phyloP scores from a whole-genome alignment of 208 protist genomes.

The Crithidia fasciculata region DNA sequence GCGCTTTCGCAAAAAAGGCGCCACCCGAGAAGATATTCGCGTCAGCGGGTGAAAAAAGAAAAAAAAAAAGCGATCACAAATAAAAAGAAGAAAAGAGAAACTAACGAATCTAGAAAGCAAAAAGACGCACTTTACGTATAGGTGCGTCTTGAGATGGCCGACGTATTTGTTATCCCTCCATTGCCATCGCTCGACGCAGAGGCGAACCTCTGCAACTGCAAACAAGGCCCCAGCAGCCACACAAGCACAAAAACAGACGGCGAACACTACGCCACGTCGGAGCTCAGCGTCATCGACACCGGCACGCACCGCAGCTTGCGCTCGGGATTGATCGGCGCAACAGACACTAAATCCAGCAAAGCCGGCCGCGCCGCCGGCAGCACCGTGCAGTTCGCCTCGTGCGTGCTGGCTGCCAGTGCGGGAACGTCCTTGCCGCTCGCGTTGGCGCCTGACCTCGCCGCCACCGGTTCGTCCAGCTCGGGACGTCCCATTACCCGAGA shows the following conservation, averaged over 20 bases:
- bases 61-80: no score
- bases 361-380: constrained; percentile 2
- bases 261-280: constrained; percentile 22
- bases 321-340: constrained; percentile 16
- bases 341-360: constrained; percentile 32
- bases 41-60: no score
- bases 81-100: no score
- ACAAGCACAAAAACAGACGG: constrained; percentile 3
- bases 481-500: constrained; percentile 19
- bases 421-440: background rate
- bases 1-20: no score
- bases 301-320: constrained; percentile 28
- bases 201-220: background rate
- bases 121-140: background rate
- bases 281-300: constrained; percentile 24
- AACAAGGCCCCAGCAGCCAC: background rate
- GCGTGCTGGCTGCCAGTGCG: background rate
- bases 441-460: background rate
- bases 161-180: no score
- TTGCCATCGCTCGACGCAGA: no score
- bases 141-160: no score
- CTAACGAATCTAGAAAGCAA: background rate
- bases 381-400: constrained; percentile 31
- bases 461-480: constrained; percentile 2
- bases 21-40: no score